A percentile compares a stretch with the other conserved stretches of the same genome.
These are phyloP conservation scores for Arabidopsis lyrata DNA, from an alignment of 441 rosid species.

Conservation along the genomic window DNA sequence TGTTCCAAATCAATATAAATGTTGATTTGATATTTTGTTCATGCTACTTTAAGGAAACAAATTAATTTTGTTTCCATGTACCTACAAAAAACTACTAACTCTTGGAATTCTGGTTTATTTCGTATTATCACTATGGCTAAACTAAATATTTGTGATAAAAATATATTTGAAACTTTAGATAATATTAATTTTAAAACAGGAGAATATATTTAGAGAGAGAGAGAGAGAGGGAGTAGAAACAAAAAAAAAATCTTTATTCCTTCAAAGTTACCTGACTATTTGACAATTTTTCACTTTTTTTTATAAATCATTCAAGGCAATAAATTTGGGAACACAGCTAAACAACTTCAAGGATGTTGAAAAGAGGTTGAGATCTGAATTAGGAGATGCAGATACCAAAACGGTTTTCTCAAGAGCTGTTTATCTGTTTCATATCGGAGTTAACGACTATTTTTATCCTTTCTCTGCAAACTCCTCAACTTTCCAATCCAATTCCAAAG, in stretches of 20 bases:
- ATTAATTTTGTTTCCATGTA: background rate
- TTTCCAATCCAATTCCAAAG: constrained; percentile 42
- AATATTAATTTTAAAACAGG: background rate
- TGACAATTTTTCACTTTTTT: background rate
- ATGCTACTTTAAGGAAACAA: background rate
- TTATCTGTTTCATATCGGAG: constrained; percentile 52
- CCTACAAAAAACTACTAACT: background rate
- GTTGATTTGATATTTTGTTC: background rate
- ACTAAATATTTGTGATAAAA: background rate
- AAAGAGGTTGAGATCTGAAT: constrained; percentile 38
- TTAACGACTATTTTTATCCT: constrained; percentile 49
- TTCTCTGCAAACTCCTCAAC: constrained; percentile 32
- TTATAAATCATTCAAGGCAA: constrained; percentile 34
- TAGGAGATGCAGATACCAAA: constrained; percentile 47
- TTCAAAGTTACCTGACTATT: background rate
- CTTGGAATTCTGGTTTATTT: background rate
- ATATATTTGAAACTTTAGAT: no score
- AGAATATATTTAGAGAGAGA: no score
- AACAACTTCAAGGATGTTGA: constrained; percentile 49
- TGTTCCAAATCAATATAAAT: background rate
- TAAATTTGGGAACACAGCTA: constrained; percentile 49
- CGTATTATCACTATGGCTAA: background rate
- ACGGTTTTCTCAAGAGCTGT: constrained; percentile 47
- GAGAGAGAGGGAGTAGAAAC: no score
- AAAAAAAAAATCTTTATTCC: background rate